phyloP scores from a whole-genome alignment of 1,284 basidiomycete species.

The Rhodotorula sp. region DNA sequence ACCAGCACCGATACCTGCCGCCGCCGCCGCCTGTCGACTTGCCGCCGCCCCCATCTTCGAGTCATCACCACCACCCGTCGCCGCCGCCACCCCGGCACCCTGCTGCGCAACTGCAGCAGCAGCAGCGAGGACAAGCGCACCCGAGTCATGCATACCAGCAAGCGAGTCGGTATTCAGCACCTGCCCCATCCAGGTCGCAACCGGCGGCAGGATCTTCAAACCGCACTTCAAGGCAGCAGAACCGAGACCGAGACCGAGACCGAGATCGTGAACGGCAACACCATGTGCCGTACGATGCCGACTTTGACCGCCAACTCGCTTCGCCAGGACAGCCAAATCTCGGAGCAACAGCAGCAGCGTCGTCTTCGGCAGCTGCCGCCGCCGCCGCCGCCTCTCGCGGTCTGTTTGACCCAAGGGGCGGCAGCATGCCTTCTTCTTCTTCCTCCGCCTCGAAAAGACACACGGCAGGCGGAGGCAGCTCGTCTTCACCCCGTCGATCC shows the following conservation, averaged over 20 bases:
- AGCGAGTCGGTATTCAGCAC: too few species aligned
- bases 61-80: background rate
- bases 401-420: slow-evolving; percentile 30
- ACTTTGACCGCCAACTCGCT: slow-evolving; percentile 38
- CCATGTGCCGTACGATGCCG: slow-evolving; percentile 38
- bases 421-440: background rate
- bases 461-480: background rate
- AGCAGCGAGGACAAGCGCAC: background rate
- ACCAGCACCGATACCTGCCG: too few species aligned
- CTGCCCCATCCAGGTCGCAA: background rate
- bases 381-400: background rate
- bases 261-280: too few species aligned
- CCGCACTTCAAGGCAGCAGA: too few species aligned
- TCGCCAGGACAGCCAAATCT: background rate
- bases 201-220: too few species aligned
- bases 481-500: background rate
- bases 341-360: background rate
- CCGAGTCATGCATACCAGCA: background rate
- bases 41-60: background rate
- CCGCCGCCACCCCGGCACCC: background rate
- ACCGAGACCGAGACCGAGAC: too few species aligned
- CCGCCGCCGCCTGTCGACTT: slow-evolving; percentile 9
- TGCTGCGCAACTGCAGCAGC: background rate
- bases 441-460: background rate
- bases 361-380: background rate